A percentile compares a stretch with the other conserved stretches of the same genome.
These are phyloP conservation scores for Globomyces pollinis-pini DNA, from an alignment of 192 early-diverging fungal genomes.

Conservation along the genomic window DNA sequence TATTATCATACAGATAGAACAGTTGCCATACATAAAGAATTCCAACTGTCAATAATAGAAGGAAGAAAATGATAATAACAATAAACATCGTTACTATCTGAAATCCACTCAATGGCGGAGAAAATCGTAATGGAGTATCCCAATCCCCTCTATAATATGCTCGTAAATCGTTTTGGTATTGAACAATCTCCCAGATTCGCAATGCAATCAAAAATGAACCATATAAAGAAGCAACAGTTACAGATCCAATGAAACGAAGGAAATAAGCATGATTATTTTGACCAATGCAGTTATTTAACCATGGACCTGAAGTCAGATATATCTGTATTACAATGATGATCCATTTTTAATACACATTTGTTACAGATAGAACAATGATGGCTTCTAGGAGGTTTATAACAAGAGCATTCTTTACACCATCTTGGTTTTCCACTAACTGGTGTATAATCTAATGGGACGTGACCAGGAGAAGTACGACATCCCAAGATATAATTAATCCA, in stretches of 20 bases:
- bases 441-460: not conserved
- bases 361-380: constrained; percentile 46
- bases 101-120: constrained; percentile 45
- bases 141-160: constrained; percentile 10
- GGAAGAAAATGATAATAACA: constrained; percentile 60
- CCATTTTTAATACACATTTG: constrained; percentile 47
- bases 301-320: constrained; percentile 45
- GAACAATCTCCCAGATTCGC: constrained; percentile 40
- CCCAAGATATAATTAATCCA: constrained; percentile 83
- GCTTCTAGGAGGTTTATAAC: constrained; percentile 39
- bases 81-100: constrained; percentile 69
- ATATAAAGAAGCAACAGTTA: constrained; percentile 46
- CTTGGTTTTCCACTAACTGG: constrained; percentile 23
- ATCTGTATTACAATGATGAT: constrained; percentile 43
- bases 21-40: constrained; percentile 63
- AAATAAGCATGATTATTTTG: constrained; percentile 67
- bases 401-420: constrained; percentile 39
- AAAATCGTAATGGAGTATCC: constrained; percentile 15
- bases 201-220: constrained; percentile 45
- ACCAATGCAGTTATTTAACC: constrained; percentile 84
- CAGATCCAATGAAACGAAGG: constrained; percentile 70
- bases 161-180: constrained; percentile 25
- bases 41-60: constrained; percentile 63
- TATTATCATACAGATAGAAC: constrained; percentile 61
- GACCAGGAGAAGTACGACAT: constrained; percentile 69